Conservation (phyloP, 2,329 filamentous ascomycete species). For the Curvularia sp. region DNA sequence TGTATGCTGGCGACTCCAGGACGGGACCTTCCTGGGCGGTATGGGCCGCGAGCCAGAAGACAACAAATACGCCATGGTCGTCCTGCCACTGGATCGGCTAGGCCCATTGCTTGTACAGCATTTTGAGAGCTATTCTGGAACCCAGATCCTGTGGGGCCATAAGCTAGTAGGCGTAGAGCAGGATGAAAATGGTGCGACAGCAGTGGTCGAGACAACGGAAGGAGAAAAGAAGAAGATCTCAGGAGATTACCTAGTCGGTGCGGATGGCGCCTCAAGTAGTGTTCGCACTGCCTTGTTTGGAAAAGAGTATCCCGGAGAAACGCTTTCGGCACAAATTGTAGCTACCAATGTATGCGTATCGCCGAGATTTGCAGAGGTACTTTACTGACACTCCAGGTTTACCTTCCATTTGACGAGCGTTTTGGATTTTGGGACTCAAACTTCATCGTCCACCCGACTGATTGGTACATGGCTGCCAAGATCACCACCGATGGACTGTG, state of each 20-base stretch:
- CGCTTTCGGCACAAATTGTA: slow-evolving; percentile 66
- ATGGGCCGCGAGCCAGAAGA: slow-evolving; percentile 42
- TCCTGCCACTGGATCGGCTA: slow-evolving; percentile 42
- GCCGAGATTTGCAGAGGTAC: neutral
- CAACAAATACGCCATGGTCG: slow-evolving; percentile 38
- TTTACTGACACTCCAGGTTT: slow-evolving; percentile 55
- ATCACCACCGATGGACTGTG: slow-evolving; percentile 67
- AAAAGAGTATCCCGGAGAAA: slow-evolving; percentile 63
- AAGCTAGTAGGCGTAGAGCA: slow-evolving; percentile 42
- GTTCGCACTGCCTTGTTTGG: slow-evolving; percentile 44
- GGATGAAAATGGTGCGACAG: slow-evolving; percentile 39
- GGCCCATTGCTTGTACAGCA: slow-evolving; percentile 39
- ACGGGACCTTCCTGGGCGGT: slow-evolving; percentile 41
- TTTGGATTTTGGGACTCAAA: slow-evolving; percentile 64
- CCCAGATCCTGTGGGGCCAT: slow-evolving; percentile 42
- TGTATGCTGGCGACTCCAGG: slow-evolving; percentile 55
- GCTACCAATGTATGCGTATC: slow-evolving; percentile 63
- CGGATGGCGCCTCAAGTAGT: slow-evolving; percentile 45
- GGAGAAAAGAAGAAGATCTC: slow-evolving; percentile 36
- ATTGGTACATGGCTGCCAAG: slow-evolving; percentile 69
- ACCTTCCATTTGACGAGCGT: slow-evolving; percentile 64
- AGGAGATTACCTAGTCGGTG: slow-evolving; percentile 46
- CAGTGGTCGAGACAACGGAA: slow-evolving; percentile 34
- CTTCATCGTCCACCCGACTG: slow-evolving; percentile 67
- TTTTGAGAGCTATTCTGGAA: slow-evolving; percentile 37